A percentile compares a stretch with the other conserved stretches of the same genome.
Conservation (phyloP, 345 rosid genomes). For the Salix viminalis region DNA sequence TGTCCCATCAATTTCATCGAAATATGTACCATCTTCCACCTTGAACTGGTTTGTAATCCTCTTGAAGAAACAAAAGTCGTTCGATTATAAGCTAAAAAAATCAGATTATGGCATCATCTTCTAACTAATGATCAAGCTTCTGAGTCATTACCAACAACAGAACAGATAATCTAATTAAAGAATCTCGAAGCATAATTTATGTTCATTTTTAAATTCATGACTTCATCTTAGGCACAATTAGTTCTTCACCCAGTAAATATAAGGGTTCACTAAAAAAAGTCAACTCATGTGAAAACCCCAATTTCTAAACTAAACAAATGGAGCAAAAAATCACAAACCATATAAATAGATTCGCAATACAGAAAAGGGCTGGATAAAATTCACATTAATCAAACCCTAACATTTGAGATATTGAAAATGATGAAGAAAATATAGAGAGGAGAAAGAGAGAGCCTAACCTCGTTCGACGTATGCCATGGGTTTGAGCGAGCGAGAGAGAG, state of each 20-base stretch:
- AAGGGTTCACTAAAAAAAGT: not conserved
- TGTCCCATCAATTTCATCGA: not conserved
- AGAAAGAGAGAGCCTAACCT: constrained; percentile 1
- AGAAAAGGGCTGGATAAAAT: not conserved
- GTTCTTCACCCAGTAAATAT: not conserved
- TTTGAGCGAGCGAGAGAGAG: no score
- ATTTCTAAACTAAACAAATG: not conserved
- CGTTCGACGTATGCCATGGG: constrained; percentile 26
- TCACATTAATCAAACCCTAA: not conserved
- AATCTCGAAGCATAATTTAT: not conserved
- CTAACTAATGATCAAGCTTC: not conserved
- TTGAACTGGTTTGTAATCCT: not conserved
- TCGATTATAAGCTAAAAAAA: not conserved
- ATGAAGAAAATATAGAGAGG: no score
- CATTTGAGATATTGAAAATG: not conserved
- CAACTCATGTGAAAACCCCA: not conserved
- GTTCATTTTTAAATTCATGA: not conserved
- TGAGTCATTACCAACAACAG: not conserved
- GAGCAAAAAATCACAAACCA: not conserved
- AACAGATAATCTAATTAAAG: not conserved
- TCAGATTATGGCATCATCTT: not conserved
- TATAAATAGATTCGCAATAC: not conserved
- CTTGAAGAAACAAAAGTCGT: not conserved
- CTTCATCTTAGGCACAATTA: not conserved
- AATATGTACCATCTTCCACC: not conserved